Conservation (phyloP, 1,284 basidiomycete genomes). For the Ceraceosorus guamensis region DNA sequence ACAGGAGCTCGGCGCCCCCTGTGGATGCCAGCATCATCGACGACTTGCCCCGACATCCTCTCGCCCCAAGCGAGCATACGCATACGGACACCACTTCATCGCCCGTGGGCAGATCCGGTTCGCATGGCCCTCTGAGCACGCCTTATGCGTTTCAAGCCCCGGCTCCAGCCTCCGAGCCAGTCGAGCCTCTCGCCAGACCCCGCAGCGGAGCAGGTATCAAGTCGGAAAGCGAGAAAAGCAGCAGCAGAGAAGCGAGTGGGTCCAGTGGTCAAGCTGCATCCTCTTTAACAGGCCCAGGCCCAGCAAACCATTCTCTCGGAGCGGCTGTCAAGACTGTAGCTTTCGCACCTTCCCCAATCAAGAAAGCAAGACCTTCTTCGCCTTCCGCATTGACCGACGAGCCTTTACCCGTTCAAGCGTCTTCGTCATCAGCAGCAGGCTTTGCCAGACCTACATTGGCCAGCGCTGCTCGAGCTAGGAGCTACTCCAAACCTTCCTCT, state of each 20-base stretch:
- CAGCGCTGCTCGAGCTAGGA: conserved; percentile 23
- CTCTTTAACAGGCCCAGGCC: not conserved
- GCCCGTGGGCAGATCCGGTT: conserved; percentile 10
- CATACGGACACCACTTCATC: not conserved
- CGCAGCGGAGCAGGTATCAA: not conserved
- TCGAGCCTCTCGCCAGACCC: not conserved
- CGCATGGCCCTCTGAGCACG: not conserved
- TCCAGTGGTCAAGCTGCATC: not conserved
- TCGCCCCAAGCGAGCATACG: conserved; percentile 2
- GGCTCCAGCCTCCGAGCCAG: not conserved
- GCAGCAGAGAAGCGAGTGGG: conserved; percentile 2
- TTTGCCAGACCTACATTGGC: conserved; percentile 31
- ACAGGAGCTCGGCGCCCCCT: conserved; percentile 4
- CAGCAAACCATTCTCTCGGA: not conserved
- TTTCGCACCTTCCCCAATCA: conserved; percentile 40
- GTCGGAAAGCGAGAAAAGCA: conserved; percentile 6
- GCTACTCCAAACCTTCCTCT: conserved; percentile 11
- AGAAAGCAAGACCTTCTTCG: conserved; percentile 11
- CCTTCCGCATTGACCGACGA: not conserved
- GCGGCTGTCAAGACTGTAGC: conserved; percentile 23
- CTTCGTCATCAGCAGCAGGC: conserved; percentile 5
- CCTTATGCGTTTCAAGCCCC: not conserved
- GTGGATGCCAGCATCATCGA: not conserved
- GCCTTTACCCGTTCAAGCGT: not conserved
- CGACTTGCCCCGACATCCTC: conserved; percentile 13